Percentiles rank a stretch among this genome's conserved stretches.
These are phyloP conservation scores for Raphanus raphanistrum DNA, from an alignment of 345 rosid species.

Conservation along the genomic window DNA sequence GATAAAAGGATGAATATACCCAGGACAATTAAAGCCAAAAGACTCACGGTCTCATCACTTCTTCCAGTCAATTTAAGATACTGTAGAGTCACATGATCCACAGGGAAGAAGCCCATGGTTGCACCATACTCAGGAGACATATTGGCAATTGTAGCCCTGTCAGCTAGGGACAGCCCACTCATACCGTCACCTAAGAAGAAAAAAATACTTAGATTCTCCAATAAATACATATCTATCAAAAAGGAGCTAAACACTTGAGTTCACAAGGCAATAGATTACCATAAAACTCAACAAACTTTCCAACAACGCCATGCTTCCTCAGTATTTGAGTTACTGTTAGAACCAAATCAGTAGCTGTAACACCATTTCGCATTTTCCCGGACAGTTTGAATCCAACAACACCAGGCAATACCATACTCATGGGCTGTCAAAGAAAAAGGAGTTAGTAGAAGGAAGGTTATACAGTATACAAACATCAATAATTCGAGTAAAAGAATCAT, in stretches of 20 bases:
- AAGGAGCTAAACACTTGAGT: background rate
- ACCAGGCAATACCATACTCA: conserved; percentile 99
- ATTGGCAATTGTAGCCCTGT: conserved; percentile 95
- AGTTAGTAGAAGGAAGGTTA: background rate
- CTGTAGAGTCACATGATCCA: conserved; percentile 88
- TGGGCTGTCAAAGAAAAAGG: conserved; percentile 61
- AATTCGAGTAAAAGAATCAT: background rate
- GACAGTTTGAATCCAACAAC: conserved; percentile 87
- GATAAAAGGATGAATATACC: background rate
- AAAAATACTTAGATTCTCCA: conserved; percentile 6
- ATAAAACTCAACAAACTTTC: conserved; percentile 94
- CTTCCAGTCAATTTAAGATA: conserved; percentile 85
- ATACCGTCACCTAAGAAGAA: conserved; percentile 76
- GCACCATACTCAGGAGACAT: conserved; percentile 99
- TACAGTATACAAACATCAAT: background rate
- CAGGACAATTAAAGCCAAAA: background rate
- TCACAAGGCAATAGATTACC: conserved; percentile 49
- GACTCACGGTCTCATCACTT: conserved; percentile 79
- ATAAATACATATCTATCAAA: background rate
- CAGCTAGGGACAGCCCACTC: conserved; percentile 86
- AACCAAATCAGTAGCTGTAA: conserved; percentile 96
- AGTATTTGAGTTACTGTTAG: conserved; percentile 91
- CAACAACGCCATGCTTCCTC: conserved; percentile 96
- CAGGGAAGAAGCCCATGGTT: conserved; percentile 97
- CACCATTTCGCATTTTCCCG: conserved; percentile 79